phyloP scores from a whole-genome alignment of 176 grass and related monocot species.

The Melocanna baccifera region DNA sequence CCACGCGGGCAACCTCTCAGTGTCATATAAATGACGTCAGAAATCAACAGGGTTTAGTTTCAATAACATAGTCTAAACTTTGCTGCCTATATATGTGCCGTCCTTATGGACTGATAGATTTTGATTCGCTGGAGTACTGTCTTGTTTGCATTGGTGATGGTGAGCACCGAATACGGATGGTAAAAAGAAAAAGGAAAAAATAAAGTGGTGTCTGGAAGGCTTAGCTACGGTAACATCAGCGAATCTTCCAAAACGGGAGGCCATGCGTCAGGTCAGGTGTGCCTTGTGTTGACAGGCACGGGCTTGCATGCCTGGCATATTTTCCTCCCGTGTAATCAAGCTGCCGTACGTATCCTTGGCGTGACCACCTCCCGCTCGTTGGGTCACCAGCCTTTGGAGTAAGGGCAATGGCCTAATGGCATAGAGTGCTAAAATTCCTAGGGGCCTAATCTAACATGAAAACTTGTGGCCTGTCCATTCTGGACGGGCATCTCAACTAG shows the following conservation, averaged over 20 bases:
- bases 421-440: neutral
- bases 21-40: neutral
- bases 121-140: neutral
- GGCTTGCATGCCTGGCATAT: neutral
- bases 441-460: neutral
- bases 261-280: neutral
- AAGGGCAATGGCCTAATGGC: neutral
- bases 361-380: neutral
- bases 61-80: neutral
- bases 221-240: neutral
- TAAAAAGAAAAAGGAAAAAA: neutral
- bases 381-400: neutral
- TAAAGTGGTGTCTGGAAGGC: neutral
- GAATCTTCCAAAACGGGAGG: neutral
- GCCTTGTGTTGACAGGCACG: conserved; percentile 2
- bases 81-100: conserved; percentile 19
- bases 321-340: neutral
- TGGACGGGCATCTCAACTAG: conserved; percentile 9
- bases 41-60: conserved; percentile 20
- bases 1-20: neutral
- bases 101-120: neutral
- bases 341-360: conserved; percentile 42
- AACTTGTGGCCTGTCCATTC: neutral
- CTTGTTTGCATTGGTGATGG: neutral
- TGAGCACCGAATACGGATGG: neutral